Percentiles rank a stretch among this genome's conserved stretches.
Conservation (phyloP, 2,329 filamentous ascomycete genomes). For the Didymella pomorum region DNA sequence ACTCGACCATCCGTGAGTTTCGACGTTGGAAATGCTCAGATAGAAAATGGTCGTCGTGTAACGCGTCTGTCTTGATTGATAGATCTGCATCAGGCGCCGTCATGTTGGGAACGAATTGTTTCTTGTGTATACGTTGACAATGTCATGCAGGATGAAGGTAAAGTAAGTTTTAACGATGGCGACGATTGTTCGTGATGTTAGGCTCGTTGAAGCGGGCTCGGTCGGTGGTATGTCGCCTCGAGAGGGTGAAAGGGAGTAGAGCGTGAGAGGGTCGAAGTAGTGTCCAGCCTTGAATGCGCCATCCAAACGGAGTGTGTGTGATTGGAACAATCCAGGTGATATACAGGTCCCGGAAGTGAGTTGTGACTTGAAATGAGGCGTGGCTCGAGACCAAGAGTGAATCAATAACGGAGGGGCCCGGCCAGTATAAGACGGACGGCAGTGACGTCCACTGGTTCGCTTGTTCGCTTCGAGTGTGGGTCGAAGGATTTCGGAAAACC, state of each 20-base stretch:
- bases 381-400: neutral
- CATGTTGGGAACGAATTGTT: constrained; percentile 32
- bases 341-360: neutral
- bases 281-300: constrained; percentile 40
- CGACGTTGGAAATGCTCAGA: constrained; percentile 34
- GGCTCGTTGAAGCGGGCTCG: constrained; percentile 47
- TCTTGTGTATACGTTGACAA: constrained; percentile 14
- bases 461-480: constrained; percentile 20
- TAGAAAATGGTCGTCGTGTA: constrained; percentile 29
- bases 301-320: constrained; percentile 37
- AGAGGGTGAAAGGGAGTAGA: constrained; percentile 27
- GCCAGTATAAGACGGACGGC: constrained; percentile 15
- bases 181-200: constrained; percentile 25
- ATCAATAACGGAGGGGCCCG: constrained; percentile 9
- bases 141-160: constrained; percentile 7
- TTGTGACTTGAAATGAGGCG: neutral
- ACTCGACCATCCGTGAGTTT: constrained; percentile 40
- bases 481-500: constrained; percentile 22
- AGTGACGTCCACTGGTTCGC: constrained; percentile 21
- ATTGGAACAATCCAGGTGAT: neutral
- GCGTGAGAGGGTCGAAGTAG: constrained; percentile 7
- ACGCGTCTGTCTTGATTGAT: constrained; percentile 31
- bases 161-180: neutral
- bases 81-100: constrained; percentile 27
- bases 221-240: constrained; percentile 41